phyloP scores from a whole-genome alignment of 1,139 yeast species.

The Yamadazyma jaroonii region DNA sequence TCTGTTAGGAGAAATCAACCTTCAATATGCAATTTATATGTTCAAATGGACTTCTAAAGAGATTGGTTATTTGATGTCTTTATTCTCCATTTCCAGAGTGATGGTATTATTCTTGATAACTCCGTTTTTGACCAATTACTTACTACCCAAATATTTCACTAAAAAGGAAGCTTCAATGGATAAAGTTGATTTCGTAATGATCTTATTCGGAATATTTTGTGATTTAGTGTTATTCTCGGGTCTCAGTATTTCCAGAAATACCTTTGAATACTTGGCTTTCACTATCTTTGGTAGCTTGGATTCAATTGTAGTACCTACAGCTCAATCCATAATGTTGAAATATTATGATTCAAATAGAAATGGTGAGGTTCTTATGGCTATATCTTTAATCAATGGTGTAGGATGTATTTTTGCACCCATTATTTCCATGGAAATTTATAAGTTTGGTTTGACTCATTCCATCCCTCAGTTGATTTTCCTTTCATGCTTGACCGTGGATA shows the following conservation, averaged over 20 bases:
- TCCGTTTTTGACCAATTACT: constrained; percentile 28
- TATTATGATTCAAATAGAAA: constrained; percentile 37
- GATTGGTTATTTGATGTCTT: constrained; percentile 58
- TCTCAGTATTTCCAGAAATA: constrained; percentile 17
- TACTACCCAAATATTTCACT: constrained; percentile 25
- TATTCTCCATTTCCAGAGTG: constrained; percentile 46
- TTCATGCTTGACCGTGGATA: constrained; percentile 6
- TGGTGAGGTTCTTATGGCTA: constrained; percentile 41
- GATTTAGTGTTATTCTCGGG: constrained; percentile 45
- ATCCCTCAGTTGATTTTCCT: constrained; percentile 8
- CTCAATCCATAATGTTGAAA: constrained; percentile 34
- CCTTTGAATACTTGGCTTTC: constrained; percentile 19
- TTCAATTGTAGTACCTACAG: constrained; percentile 33
- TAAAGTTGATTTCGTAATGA: constrained; percentile 47
- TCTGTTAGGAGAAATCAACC: constrained; percentile 44
- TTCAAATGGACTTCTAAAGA: constrained; percentile 61
- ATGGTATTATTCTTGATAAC: constrained; percentile 30
- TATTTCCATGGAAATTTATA: constrained; percentile 22
- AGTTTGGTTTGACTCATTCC: constrained; percentile 10
- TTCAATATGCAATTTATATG: constrained; percentile 56
- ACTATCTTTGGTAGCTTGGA: constrained; percentile 47
- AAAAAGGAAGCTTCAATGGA: constrained; percentile 34
- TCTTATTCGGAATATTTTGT: constrained; percentile 24
- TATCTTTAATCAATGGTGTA: constrained; percentile 26
- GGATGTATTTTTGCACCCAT: constrained; percentile 19